Evolutionary conservation across 495 filamentous ascomycete genomes (phyloP), one percentile per base, ranked within the genome.

Genomic region (Parathielavia appendiculata): DNA sequence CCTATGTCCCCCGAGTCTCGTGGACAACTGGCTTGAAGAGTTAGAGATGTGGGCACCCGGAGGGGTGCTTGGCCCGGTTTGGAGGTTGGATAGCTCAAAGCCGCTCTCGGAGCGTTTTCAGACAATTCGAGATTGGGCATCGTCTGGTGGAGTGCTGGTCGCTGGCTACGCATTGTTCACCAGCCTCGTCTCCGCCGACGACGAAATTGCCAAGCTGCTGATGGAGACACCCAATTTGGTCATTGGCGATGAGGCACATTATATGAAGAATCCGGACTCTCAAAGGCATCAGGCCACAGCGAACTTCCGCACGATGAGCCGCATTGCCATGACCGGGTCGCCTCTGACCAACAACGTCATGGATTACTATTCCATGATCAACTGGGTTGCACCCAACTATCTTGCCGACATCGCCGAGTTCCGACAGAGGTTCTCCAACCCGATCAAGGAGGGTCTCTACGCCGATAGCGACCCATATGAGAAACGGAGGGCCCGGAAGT

Each of bases 241-340:
- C n/a, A 72, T 96, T 14, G 87, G 86, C 1, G 92, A 97, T 62
- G 92, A 97, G 68, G 92, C 91, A 0, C 92, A 97, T 63, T 76
- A 69, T 23, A 69, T 96, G 58, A 96, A 93, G 66, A 90, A 89
- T 57, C 69, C 70, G 0, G 64, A 59, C 0, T 69, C 83, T 0
- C 65, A 71, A n/a, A 70, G 90, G 17, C 69, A 83, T 20, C 57
- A 70, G 46, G 78, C 80, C 20, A 74, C 83, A 5, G 71, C 70
- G 12, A 68, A 73, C 11, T 85, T 97, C 60, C 76, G 67, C 50
- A 86, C 91, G 0, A 82, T 71, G 55, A 86, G 80, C 58, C 86
- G 92, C 12, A 89, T 97, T 65, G 92, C 90, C 3, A 72, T 96
- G 59, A 95, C 92, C 0, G 92, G 92, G 0, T 92, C 91, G 0